Conservation (phyloP, 371 early-diverging fungal species). For the Choanephora cucurbitarum region DNA sequence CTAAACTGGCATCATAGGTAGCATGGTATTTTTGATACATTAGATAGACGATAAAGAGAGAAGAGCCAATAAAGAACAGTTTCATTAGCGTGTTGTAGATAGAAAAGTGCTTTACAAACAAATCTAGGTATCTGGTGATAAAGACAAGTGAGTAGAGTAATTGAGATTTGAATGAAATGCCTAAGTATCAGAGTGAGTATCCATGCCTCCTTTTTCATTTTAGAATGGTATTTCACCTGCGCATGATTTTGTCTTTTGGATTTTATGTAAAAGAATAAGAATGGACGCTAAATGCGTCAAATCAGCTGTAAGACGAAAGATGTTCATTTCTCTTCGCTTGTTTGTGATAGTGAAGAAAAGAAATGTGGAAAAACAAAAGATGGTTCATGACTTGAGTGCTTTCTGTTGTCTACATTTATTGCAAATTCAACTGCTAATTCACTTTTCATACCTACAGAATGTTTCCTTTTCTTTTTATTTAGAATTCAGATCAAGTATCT, state of each 20-base stretch:
- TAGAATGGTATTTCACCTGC: no score
- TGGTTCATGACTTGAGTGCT: no score
- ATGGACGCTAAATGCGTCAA: slow-evolving; percentile 95
- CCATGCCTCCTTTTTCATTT: slow-evolving; percentile 24
- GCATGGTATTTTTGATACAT: slow-evolving; percentile 89
- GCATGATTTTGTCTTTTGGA: slow-evolving; percentile 80
- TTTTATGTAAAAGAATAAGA: slow-evolving; percentile 88
- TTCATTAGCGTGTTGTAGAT: slow-evolving; percentile 98
- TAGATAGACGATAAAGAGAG: slow-evolving; percentile 88
- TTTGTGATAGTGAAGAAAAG: no score
- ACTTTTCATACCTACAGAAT: no score
- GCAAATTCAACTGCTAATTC: no score
- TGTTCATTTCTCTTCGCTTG: slow-evolving; percentile 71
- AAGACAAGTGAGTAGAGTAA: slow-evolving; percentile 94
- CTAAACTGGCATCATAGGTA: slow-evolving; percentile 90
- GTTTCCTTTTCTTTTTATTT: no score
- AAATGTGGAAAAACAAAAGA: no score
- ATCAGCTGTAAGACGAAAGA: slow-evolving; percentile 92
- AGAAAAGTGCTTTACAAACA: slow-evolving; percentile 74
- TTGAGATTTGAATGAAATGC: slow-evolving; percentile 98
- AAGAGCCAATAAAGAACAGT: slow-evolving; percentile 87
- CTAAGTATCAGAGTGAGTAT: slow-evolving; percentile 45
- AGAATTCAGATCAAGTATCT: no score
- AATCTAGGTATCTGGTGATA: slow-evolving; percentile 94
- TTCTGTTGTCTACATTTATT: no score